Percentiles rank a stretch among this genome's conserved stretches.
phyloP scores from a whole-genome alignment of 106 monocot genomes.

The Allium cepa region DNA sequence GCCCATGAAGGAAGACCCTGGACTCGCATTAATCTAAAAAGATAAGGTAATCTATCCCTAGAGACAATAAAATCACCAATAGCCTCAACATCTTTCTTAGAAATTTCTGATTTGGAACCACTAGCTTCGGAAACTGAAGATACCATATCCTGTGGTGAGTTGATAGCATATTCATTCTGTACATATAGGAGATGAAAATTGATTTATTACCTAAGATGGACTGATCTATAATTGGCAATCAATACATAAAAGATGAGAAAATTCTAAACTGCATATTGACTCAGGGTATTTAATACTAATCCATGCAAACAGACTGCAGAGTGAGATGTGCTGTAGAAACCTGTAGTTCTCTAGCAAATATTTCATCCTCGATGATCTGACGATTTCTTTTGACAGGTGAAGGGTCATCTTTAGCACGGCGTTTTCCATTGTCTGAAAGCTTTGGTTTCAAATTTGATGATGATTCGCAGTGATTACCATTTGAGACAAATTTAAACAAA shows the following conservation, averaged over 20 bases:
- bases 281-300: no score
- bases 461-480: slow-evolving; percentile 17
- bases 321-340: slow-evolving; percentile 3
- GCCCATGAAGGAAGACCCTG: slow-evolving; percentile 79
- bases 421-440: slow-evolving; percentile 19
- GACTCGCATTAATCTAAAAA: slow-evolving; percentile 74
- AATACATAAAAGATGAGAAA: no score
- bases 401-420: slow-evolving; percentile 17
- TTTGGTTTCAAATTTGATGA: slow-evolving; percentile 14
- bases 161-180: slow-evolving; percentile 15
- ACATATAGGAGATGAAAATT: slow-evolving; percentile 5
- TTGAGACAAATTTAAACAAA: slow-evolving; percentile 51
- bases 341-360: slow-evolving; percentile 38
- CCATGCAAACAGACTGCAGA: no score
- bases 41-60: slow-evolving; percentile 27
- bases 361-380: slow-evolving; percentile 36
- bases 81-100: slow-evolving; percentile 19
- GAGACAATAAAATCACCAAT: slow-evolving; percentile 35
- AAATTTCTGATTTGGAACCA: slow-evolving; percentile 4
- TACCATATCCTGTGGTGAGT: background rate
- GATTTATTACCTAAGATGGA: no score
- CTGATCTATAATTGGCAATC: no score
- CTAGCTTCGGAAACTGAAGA: background rate
- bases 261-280: no score
- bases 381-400: slow-evolving; percentile 19